Conservation (phyloP, 139 green algal genomes). For the Mychonastes homosphaera region DNA sequence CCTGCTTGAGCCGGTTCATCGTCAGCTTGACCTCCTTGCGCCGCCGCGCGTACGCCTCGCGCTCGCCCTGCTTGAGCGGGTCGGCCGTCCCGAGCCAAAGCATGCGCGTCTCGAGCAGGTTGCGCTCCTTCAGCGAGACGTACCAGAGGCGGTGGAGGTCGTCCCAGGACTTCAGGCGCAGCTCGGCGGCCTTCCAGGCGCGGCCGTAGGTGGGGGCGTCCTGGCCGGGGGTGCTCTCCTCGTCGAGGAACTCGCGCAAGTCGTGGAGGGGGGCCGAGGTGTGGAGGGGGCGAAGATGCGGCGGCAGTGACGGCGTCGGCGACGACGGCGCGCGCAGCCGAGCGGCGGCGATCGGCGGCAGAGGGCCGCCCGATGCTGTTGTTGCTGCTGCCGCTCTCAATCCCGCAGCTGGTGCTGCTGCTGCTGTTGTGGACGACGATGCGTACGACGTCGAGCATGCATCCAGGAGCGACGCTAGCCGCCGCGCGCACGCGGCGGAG, state of each 20-base stretch:
- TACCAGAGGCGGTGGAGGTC: conserved; percentile 74
- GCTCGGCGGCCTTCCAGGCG: conserved; percentile 50
- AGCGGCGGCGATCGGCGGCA: conserved; percentile 6
- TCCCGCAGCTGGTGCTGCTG: neutral
- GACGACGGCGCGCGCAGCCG: neutral
- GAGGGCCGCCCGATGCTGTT: neutral
- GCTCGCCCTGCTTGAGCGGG: too few relatives aligned
- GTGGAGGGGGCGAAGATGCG: neutral
- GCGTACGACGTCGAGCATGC: too few relatives aligned
- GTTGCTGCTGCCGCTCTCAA: neutral
- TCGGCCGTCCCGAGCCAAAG: conserved; percentile 13
- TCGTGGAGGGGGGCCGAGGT: conserved; percentile 1
- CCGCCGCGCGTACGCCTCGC: neutral
- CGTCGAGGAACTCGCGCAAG: conserved; percentile 11
- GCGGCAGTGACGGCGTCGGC: neutral
- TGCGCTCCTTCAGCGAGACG: conserved; percentile 65
- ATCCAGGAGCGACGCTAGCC: too few relatives aligned
- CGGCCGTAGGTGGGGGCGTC: conserved; percentile 18
- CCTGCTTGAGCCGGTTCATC: conserved; percentile 35
- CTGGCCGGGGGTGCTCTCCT: neutral
- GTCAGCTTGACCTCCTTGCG: conserved; percentile 15
- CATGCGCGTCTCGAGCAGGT: conserved; percentile 52
- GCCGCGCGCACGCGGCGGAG: too few relatives aligned
- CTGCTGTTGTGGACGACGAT: too few relatives aligned
- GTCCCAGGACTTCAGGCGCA: conserved; percentile 62